Conservation (phyloP, 768 basidiomycete genomes). For the Xerocomus brunneocitrinus region DNA sequence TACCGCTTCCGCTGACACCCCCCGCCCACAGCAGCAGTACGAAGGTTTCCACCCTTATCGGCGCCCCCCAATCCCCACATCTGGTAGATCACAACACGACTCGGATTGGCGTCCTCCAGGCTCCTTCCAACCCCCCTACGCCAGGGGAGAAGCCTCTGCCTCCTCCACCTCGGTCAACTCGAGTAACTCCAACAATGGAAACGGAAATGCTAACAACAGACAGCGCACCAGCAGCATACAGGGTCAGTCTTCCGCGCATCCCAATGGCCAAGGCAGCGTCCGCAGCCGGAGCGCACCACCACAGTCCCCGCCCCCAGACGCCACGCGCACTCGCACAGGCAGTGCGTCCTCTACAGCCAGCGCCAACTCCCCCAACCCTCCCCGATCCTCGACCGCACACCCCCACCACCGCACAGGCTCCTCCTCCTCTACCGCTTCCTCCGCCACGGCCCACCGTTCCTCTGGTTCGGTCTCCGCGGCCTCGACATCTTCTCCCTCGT, state of each 20-base stretch:
- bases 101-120: constrained; percentile 48
- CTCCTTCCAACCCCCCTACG: constrained; percentile 71
- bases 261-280: constrained; percentile 32
- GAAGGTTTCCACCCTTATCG: constrained; percentile 81
- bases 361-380: constrained; percentile 2
- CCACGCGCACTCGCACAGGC: constrained; percentile 30
- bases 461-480: constrained; percentile 28
- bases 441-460: constrained; percentile 19
- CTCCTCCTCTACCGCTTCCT: constrained; percentile 24
- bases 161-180: constrained; percentile 80
- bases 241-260: constrained; percentile 56
- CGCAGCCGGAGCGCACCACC: constrained; percentile 31
- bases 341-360: constrained; percentile 26
- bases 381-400: constrained; percentile 21
- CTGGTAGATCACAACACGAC: constrained; percentile 28
- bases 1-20: constrained; percentile 29
- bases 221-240: constrained; percentile 71
- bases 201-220: constrained; percentile 32
- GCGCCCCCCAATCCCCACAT: constrained; percentile 43
- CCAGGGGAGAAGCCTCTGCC: constrained; percentile 71
- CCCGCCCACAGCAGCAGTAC: constrained; percentile 27
- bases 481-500: constrained; percentile 26
- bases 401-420: constrained; percentile 32
- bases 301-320: constrained; percentile 18
- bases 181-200: constrained; percentile 33